phyloP scores from a whole-genome alignment of 2,329 filamentous ascomycete species.

The Aspergillus novofumigatus region DNA sequence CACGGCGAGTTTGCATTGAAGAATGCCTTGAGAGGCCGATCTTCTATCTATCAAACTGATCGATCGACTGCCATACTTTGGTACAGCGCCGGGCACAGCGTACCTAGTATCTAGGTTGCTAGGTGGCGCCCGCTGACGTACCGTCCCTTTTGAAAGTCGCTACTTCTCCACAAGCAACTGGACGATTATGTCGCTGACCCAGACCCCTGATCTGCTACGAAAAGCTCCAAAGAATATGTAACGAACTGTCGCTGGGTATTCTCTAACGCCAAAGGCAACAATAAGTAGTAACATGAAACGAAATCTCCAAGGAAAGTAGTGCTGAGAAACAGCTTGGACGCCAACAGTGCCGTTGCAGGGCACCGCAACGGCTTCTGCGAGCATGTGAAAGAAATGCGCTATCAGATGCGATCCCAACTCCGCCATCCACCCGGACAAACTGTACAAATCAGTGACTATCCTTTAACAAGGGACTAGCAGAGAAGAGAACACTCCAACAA shows the following conservation, averaged over 20 bases:
- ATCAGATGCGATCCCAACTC: slow-evolving; percentile 12
- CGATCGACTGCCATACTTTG: not conserved
- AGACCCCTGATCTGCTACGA: not conserved
- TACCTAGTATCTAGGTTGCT: not conserved
- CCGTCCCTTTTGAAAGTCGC: not conserved
- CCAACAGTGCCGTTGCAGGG: slow-evolving; percentile 16
- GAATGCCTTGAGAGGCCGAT: not conserved
- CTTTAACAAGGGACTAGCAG: not conserved
- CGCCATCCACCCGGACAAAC: slow-evolving; percentile 4
- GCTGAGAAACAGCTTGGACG: slow-evolving; percentile 40
- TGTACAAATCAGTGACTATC: slow-evolving; percentile 5
- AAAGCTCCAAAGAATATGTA: not conserved
- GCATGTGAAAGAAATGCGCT: slow-evolving; percentile 10
- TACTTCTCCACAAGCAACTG: not conserved
- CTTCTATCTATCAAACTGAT: not conserved
- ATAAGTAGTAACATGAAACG: slow-evolving; percentile 19
- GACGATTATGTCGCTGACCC: too few species aligned
- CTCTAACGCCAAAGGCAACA: slow-evolving; percentile 27
- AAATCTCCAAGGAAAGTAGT: slow-evolving; percentile 15
- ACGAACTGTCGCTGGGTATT: slow-evolving; percentile 29
- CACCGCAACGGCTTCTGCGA: slow-evolving; percentile 3
- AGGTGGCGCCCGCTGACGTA: not conserved
- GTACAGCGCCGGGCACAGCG: not conserved
- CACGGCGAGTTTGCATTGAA: not conserved
- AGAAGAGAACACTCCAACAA: not conserved